Base-by-base conservation (phyloP, 176 grass and related monocot species). In the Miscanthus lutarioriparius region DNA sequence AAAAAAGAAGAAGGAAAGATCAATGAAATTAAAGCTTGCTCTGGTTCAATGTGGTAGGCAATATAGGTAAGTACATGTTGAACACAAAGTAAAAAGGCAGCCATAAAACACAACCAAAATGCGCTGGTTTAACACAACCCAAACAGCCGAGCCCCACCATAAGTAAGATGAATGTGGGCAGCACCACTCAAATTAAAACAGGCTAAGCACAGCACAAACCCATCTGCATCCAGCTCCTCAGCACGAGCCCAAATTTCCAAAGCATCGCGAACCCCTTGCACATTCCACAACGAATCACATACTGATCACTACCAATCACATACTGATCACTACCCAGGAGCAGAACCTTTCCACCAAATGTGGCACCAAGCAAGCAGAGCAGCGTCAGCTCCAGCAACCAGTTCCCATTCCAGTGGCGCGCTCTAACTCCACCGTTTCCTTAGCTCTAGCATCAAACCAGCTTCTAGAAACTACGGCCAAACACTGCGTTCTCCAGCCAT, bases 381-480 rank as follows among this genome's bases (percentile, higher is more conserved):
- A 40, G 40, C 30, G 40, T 5, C 28, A 74, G 20, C 9, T 32
- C 23, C 49, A 14, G 36, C 37, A n/a, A 19, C 51, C 36, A 27
- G 62, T 47, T 63, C 37, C 38, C 75, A 37, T 39, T 5, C 33
- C 26, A 45, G 10, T 4, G 26, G 11, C 0, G 1, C 28, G 12
- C 27, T 8, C 51, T 12, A 45, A n/a, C 15, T 59, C 39, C 11
- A 25, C 74, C 4, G 4, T 39, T 38, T 2, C 47, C 28, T 8
- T 0, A 39, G 25, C 10, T 23, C 25, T 73, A 44, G 20, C 38
- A 35, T 27, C 5, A 37, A 35, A 16, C 12, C 3, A 39, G 22
- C 51, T 38, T 78, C 32, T 33, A 45, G 64, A 88, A 71, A 38
- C 86, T 78, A 72, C 40, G 10, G 64, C 10, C n/a, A 23, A n/a